Evolutionary conservation across 2,329 filamentous ascomycete species (phyloP), one percentile per base, ranked within the genome.

Genomic region (Microdochium paspali): DNA sequence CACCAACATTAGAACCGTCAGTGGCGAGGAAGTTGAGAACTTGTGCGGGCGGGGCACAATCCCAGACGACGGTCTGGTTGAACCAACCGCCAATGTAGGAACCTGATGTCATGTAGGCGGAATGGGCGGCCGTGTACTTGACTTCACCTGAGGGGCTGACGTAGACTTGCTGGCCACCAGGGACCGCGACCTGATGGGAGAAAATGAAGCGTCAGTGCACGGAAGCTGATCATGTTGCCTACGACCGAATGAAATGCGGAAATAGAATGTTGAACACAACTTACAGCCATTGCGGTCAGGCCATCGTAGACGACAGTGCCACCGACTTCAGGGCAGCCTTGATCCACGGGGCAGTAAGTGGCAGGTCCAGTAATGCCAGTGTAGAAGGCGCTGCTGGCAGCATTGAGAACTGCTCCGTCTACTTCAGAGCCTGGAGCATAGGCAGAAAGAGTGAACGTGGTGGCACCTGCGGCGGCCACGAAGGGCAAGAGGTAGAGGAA

Each of bases 151-250:
- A 61, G 3, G 72, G 66, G 3, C 64, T 66, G 48, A 85, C 69
- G 60, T 79, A 85, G 54, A 83, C 69, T 49, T 70, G 63, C 56
- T 86, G 81, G 24, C 82, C 82, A 24, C 81, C 81, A 4, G 81
- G 80, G 4, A 84, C 81, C 25, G 70, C 58, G 26, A 78, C 72
- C 64, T 69, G 10, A 48, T 28, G 15, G 46, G 45, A 5, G 9
- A n/a, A 30, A 4, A 5, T 4, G 24, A 30, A 23, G 23, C 20
- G 21, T 9, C 3, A 21, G 15, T 6, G 18, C 21, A 10, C 20
- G 35, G 35, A 43, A 10, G 28, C 13, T 10, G 25, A 24, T 13
- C 13, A 40, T n/a, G 15, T 4, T 39, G 24, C 13, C 10, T 6
- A 25, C n/a, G 24, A 10, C 28, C 24, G 15, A 21, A 18, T 26